Evolutionary conservation across 495 filamentous ascomycete genomes (phyloP).

Genomic region (Echria macrotheca): DNA sequence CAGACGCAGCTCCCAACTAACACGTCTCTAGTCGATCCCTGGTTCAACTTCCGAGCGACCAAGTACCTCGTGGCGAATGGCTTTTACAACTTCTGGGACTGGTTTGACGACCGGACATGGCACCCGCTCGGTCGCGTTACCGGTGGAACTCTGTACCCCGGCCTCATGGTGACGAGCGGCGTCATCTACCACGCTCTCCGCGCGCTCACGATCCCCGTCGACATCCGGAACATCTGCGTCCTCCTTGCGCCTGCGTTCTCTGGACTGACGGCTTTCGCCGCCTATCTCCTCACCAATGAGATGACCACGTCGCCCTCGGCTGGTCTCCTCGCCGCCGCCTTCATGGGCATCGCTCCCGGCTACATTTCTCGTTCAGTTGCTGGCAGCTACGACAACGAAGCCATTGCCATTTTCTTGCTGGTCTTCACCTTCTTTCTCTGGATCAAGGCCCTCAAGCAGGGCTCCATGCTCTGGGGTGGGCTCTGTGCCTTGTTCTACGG

Average conservation of each 20-base stretch:
- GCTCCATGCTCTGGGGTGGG: conserved; percentile 92
- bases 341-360: conserved; percentile 96
- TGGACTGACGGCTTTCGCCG: conserved; percentile 86
- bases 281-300: conserved; percentile 94
- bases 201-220: conserved; percentile 86
- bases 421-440: conserved; percentile 99
- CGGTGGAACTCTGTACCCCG: conserved; percentile 95
- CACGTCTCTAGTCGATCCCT: conserved; percentile 79
- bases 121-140: conserved; percentile 98
- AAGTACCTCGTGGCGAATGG: conserved; percentile 96
- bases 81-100: conserved; percentile 99
- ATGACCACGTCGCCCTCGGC: conserved; percentile 90
- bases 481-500: conserved; percentile 96
- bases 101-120: conserved; percentile 99
- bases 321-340: conserved; percentile 86
- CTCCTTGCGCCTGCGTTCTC: conserved; percentile 94
- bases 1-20: conserved; percentile 16
- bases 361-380: conserved; percentile 98
- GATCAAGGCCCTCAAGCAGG: conserved; percentile 97
- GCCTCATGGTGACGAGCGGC: conserved; percentile 98
- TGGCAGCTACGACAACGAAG: conserved; percentile 99
- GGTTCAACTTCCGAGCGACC: conserved; percentile 99
- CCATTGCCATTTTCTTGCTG: conserved; percentile 96
- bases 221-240: conserved; percentile 98
- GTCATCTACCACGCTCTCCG: conserved; percentile 92